These are phyloP conservation scores for Phaeosphaeriaceae sp. DNA, from an alignment of 2,329 filamentous ascomycete species.

Conservation along the genomic window DNA sequence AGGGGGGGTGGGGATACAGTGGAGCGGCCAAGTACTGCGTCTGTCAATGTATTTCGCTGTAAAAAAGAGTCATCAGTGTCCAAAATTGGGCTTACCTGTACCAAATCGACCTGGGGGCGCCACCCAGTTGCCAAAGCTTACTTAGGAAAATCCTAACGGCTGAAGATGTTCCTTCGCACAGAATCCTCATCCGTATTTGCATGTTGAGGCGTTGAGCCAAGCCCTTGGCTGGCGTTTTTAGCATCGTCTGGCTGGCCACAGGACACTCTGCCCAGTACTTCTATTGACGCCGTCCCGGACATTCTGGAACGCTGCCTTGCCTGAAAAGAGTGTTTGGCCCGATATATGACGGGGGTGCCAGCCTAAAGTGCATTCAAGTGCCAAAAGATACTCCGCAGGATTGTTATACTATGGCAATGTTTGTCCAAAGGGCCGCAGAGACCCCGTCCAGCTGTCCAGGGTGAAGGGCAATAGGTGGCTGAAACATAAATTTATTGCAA, in stretches of 20 bases:
- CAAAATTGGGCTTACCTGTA: too few relatives aligned
- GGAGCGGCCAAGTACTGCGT: too few relatives aligned
- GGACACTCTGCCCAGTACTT: slow-evolving; percentile 32
- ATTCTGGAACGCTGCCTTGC: slow-evolving; percentile 45
- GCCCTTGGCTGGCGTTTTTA: slow-evolving; percentile 46
- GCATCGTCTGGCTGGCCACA: slow-evolving; percentile 27
- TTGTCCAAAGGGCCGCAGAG: slow-evolving; percentile 20
- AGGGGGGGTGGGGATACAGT: too few relatives aligned
- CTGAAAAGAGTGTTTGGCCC: slow-evolving; percentile 43
- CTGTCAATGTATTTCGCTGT: too few relatives aligned
- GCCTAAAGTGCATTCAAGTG: slow-evolving; percentile 22
- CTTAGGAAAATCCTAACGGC: slow-evolving; percentile 13
- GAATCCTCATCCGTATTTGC: slow-evolving; percentile 28
- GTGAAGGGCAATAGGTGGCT: slow-evolving; percentile 17
- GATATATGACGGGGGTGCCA: slow-evolving; percentile 20
- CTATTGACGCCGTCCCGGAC: slow-evolving; percentile 31
- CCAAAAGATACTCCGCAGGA: slow-evolving; percentile 3
- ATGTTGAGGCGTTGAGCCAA: slow-evolving; percentile 38
- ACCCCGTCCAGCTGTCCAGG: slow-evolving; percentile 13
- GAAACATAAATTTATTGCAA: slow-evolving; percentile 15
- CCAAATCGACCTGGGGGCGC: too few relatives aligned
- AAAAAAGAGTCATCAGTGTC: too few relatives aligned
- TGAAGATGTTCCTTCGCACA: slow-evolving; percentile 20
- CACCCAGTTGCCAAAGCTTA: slow-evolving; percentile 32
- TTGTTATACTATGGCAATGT: slow-evolving; percentile 13